Percentiles rank a stretch among this genome's conserved stretches.
phyloP scores from a whole-genome alignment of 2,329 filamentous ascomycete genomes.

The Fusarium udum region DNA sequence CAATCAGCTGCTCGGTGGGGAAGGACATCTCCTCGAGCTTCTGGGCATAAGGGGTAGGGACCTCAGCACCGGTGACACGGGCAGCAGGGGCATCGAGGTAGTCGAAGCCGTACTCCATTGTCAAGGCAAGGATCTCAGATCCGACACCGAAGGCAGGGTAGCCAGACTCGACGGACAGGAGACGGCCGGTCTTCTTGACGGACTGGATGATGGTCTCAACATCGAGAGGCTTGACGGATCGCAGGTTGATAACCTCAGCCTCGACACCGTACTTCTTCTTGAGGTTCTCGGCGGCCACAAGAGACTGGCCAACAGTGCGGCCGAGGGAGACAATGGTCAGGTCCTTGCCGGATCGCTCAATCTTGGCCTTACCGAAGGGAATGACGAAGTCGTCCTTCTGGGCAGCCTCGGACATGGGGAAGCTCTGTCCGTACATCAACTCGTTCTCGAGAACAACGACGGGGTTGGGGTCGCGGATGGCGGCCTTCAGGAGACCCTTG shows the following conservation, averaged over 20 bases:
- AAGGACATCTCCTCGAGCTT: conserved; percentile 96
- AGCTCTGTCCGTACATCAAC: conserved; percentile 89
- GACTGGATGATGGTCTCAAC: conserved; percentile 95
- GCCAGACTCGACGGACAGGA: conserved; percentile 92
- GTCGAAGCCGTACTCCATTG: conserved; percentile 98
- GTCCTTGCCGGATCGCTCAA: conserved; percentile 95
- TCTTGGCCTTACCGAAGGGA: conserved; percentile 98
- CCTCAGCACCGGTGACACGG: conserved; percentile 94
- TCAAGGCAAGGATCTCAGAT: conserved; percentile 90
- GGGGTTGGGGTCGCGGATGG: conserved; percentile 97
- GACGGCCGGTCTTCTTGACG: conserved; percentile 96
- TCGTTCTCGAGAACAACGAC: conserved; percentile 92
- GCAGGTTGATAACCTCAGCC: conserved; percentile 96
- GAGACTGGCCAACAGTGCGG: conserved; percentile 91
- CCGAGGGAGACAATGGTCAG: conserved; percentile 95
- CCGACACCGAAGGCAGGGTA: conserved; percentile 95
- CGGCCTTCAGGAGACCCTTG: conserved; percentile 97
- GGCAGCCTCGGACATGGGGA: conserved; percentile 97
- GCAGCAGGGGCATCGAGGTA: conserved; percentile 94
- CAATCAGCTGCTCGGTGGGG: conserved; percentile 89
- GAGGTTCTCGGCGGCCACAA: conserved; percentile 87
- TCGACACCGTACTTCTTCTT: conserved; percentile 98
- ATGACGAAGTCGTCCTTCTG: conserved; percentile 97
- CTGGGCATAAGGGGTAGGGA: conserved; percentile 93
- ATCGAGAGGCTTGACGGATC: conserved; percentile 96